Evolutionary conservation across 129 eudicot genomes (phyloP), one percentile per base, ranked within the genome.

Genomic region (Apium graveolens): DNA sequence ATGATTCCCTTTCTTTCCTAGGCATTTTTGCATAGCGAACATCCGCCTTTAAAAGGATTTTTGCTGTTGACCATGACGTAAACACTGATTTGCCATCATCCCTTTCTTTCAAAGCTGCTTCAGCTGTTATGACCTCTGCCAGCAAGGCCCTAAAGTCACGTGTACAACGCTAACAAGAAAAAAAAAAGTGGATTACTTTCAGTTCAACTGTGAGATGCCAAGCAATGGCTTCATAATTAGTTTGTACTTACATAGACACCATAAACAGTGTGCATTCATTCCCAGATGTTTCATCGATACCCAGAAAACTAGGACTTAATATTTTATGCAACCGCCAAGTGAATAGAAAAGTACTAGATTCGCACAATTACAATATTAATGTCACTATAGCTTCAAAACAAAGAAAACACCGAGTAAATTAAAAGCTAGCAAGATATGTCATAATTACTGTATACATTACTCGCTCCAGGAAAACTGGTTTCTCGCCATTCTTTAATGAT

Each of bases 51-150:
- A 96, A 83, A 69, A 90, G 80, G 27, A 62, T 84, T 85, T 92
- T 90, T 38, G 99, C 99, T 51, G 97, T 96, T 79, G 99, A 92
- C 97, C 97, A 96, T 18, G 99, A 96, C 24, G 82, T 86, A 38
- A 92, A 48, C 37, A 87, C 87, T 24, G 99, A 90, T 82, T 92
- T 92, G 49, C 97, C 97, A 70, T 85, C 92, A 78, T 90, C 92
- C 38, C 85, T 87, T 81, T 92, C 95, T 86, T 82, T 86, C 31
- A 81, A 37, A 78, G 89, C 92, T 44, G 96, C 91, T 53, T 90
- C 97, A 1, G 70, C 80, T 55, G 96, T 90, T 87, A 96, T 85
- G 31, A 87, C 91, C 55, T 87, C 97, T 3, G 84, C 75, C 76
- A 96, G 78, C 74, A 96, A 84, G 51, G 86, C 87, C 82, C 85